These are phyloP conservation scores for Aphanomyces astaci DNA, from an alignment of 352 stramenopile genomes.

Conservation along the genomic window DNA sequence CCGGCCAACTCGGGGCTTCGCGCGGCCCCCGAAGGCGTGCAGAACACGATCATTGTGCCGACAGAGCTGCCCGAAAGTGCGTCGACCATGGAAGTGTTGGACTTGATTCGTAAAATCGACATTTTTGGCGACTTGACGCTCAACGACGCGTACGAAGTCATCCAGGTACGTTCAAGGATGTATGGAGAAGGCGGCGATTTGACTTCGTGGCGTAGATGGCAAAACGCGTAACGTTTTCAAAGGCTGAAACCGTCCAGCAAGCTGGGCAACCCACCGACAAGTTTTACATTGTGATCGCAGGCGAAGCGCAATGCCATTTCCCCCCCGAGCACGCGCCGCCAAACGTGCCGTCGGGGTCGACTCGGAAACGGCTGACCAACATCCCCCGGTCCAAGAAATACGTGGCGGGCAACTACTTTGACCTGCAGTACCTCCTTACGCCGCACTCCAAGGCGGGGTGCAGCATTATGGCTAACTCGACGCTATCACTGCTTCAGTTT, in stretches of 20 bases:
- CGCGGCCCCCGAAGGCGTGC: constrained; percentile 81
- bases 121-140: constrained; percentile 73
- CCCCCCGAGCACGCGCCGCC: constrained; percentile 28
- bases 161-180: too few relatives aligned
- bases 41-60: constrained; percentile 81
- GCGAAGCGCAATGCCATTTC: constrained; percentile 54
- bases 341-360: constrained; percentile 18
- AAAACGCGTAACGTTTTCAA: constrained; percentile 53
- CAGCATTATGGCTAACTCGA: constrained; percentile 54
- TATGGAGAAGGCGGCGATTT: too few relatives aligned
- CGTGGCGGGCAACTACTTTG: constrained; percentile 84
- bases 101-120: constrained; percentile 80
- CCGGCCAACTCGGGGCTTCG: constrained; percentile 64
- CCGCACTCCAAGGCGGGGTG: constrained; percentile 55
- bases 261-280: constrained; percentile 43
- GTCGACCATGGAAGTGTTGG: constrained; percentile 69
- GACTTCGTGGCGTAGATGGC: constrained; percentile 48
- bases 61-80: constrained; percentile 69
- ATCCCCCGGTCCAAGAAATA: constrained; percentile 66
- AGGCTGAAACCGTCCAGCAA: constrained; percentile 45
- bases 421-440: constrained; percentile 69
- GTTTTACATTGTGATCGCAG: constrained; percentile 79
- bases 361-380: constrained; percentile 43
- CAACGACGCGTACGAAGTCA: constrained; percentile 79
- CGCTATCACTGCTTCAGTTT: constrained; percentile 71